Evolutionary conservation across 306 rosid genomes (phyloP).

Genomic region (Ceratonia siliqua): DNA sequence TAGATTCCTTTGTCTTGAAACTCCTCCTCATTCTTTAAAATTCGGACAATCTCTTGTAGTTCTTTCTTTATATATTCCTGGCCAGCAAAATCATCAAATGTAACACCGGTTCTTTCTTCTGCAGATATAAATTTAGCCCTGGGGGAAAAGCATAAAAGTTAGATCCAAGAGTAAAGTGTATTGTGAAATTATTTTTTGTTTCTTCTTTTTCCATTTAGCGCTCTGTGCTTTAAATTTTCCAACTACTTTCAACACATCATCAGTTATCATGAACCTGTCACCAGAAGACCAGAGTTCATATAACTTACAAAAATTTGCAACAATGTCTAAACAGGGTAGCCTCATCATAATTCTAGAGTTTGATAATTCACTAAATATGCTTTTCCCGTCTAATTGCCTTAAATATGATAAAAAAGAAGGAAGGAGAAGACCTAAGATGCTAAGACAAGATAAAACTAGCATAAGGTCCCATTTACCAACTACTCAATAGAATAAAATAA

Average conservation of each 20-base stretch:
- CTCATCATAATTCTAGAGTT: background rate
- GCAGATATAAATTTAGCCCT: conserved; percentile 99
- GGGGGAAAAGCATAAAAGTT: conserved; percentile 51
- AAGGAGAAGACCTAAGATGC: no score
- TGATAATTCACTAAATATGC: background rate
- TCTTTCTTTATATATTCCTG: conserved; percentile 98
- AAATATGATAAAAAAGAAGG: conserved; percentile 17
- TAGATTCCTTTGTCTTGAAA: conserved; percentile 93
- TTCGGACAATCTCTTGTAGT: conserved; percentile 90
- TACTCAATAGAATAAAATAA: background rate
- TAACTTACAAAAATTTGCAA: background rate
- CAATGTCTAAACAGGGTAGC: conserved; percentile 1
- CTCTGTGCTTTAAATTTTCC: conserved; percentile 13
- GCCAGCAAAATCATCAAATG: conserved; percentile 98
- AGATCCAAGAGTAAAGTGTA: conserved; percentile 36
- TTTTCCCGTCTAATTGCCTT: conserved; percentile 9
- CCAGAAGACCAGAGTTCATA: conserved; percentile 29
- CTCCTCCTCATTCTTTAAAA: conserved; percentile 88
- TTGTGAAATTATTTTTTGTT: conserved; percentile 16
- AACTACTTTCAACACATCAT: conserved; percentile 26
- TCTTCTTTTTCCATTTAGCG: conserved; percentile 17
- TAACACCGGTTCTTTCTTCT: conserved; percentile 93
- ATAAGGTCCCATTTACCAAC: background rate
- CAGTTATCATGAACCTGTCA: conserved; percentile 27
- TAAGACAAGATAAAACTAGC: background rate